Base-by-base conservation (phyloP, 2,329 filamentous ascomycete species). In the Aspergillus awamori region DNA sequence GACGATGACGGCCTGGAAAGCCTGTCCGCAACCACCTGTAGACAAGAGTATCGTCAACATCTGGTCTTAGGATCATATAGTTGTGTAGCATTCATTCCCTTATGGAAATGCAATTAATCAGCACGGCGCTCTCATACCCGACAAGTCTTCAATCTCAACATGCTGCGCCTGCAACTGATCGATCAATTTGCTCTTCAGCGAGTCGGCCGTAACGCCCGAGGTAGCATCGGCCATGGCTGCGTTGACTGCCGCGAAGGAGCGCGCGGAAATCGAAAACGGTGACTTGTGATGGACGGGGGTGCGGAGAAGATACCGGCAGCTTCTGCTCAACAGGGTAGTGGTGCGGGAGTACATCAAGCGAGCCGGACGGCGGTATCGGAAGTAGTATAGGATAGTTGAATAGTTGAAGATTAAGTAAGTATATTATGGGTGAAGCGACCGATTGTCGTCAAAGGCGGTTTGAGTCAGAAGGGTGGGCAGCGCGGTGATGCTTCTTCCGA, bases 131-230 rank as follows among this genome's bases (percentile, higher is more conserved):
- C 36, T 38, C 82, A 61, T 85, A 96, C 93, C 94, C 66, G 93
- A 97, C 83, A 96, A 87, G 79, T 98, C 94, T 66, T 91, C 90
- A 69, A 97, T 92, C 71, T 95, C 89, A 65, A 97, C 92, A 79
- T 96, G 86, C 28, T 84, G 83, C 22, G 93, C 92, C 60, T 87
- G 83, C 58, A 97, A 82, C 66, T 88, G 87, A 69, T 89, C 81
- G 39, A 82, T 84, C 68, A 97, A 84, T 62, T 89, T 90, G 47
- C 81, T 80, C 72, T 85, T 87, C 58, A 98, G 83, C 53, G 83
- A 84, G 39, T 87, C 87, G 62, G 92, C 88, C 47, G 92, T 94
- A 71, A 97, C 88, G 65, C 83, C 84, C 36, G 82, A 81, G 53
- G 84, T 80, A 63, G 75, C 65, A 61, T 80, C 79, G 36, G 78